Conservation (phyloP, 2,329 filamentous ascomycete species). For the Fusarium musae region DNA sequence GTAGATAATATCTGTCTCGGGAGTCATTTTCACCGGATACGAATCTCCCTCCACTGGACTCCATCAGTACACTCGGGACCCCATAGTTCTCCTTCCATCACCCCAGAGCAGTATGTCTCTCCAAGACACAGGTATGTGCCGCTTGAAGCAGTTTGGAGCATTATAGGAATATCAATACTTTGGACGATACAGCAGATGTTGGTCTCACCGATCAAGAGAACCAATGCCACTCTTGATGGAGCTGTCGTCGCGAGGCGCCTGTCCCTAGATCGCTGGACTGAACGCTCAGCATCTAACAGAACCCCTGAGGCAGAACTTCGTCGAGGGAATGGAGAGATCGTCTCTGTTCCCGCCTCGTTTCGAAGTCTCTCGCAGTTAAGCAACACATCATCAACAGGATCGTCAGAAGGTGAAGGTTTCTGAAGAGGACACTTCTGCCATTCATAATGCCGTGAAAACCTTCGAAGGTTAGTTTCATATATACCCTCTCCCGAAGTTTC, state of each 20-base stretch:
- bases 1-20: too few species aligned
- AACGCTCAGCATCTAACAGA: too few species aligned
- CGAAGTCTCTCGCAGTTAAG: neutral
- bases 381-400: neutral
- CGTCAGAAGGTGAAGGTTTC: too few species aligned
- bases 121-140: neutral
- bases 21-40: too few species aligned
- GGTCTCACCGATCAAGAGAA: neutral
- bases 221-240: neutral
- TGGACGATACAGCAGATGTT: too few species aligned
- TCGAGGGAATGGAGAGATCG: neutral
- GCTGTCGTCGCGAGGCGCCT: neutral
- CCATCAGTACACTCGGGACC: too few species aligned
- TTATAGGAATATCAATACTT: neutral
- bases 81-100: neutral
- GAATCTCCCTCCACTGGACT: too few species aligned
- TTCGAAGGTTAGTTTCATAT: neutral
- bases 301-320: fast-evolving
- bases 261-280: too few species aligned
- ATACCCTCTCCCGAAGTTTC: too few species aligned
- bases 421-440: too few species aligned
- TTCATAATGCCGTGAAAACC: neutral
- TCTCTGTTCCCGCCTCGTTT: neutral
- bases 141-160: fast-evolving
- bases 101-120: neutral